Conservation (phyloP, 495 filamentous ascomycete genomes). For the Hypoxylon lienhwacheense region DNA sequence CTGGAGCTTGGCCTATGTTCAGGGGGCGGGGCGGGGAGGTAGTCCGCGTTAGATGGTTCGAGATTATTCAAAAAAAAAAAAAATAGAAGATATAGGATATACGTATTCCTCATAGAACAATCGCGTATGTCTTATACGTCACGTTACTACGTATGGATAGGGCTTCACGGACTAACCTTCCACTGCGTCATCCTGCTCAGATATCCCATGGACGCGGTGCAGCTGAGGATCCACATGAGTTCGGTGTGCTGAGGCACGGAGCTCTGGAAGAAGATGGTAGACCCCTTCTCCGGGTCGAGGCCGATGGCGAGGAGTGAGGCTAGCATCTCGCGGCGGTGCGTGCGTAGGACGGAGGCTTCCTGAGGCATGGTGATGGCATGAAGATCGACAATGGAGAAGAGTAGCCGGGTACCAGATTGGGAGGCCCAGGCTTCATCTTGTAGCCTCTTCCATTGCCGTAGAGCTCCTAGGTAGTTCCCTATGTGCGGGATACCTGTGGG, state of each 20-base stretch:
- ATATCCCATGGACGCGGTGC: slow-evolving; percentile 84
- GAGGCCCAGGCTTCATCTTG: slow-evolving; percentile 61
- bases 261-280: slow-evolving; percentile 85
- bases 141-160: no score
- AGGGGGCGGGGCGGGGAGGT: no score
- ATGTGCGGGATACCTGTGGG: slow-evolving; percentile 95
- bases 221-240: slow-evolving; percentile 95
- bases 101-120: background rate
- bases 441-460: slow-evolving; percentile 79
- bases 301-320: slow-evolving; percentile 83
- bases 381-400: slow-evolving; percentile 88
- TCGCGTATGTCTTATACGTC: no score
- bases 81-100: no score
- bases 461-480: slow-evolving; percentile 94
- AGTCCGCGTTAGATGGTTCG: slow-evolving; percentile 2
- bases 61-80: no score
- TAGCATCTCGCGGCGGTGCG: slow-evolving; percentile 71
- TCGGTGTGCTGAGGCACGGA: slow-evolving; percentile 75
- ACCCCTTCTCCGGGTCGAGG: slow-evolving; percentile 66
- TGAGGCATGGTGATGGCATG: slow-evolving; percentile 87
- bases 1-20: slow-evolving; percentile 71
- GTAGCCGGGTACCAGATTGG: slow-evolving; percentile 58
- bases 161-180: slow-evolving; percentile 84
- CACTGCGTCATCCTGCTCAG: slow-evolving; percentile 95
- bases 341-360: slow-evolving; percentile 56